phyloP scores from a whole-genome alignment of 306 rosid genomes.

The barrel medic (Medicago truncatula) region MtrunA17r5.0-ANR NC_053042.1:51511001-51511500 shows the following conservation, averaged over 20 bases:
- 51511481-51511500: conserved; percentile 41
- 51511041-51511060: not conserved
- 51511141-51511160: conserved; percentile 48
- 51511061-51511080: conserved; percentile 29
- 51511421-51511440: conserved; percentile 70
- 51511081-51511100: conserved; percentile 34
- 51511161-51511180: conserved; percentile 46
- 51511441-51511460: conserved; percentile 50
- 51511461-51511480: conserved; percentile 47
- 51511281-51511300: conserved; percentile 27
- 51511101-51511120: conserved; percentile 54
- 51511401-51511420: conserved; percentile 53
- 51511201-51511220: conserved; percentile 40
- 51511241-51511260: conserved; percentile 10
- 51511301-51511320: conserved; percentile 55
- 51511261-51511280: not conserved
- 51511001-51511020: not conserved
- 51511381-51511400: conserved; percentile 55
- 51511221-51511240: conserved; percentile 24
- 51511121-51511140: conserved; percentile 38
- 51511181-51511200: conserved; percentile 46
- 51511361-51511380: conserved; percentile 73
- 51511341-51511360: conserved; percentile 62
- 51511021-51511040: conserved; percentile 1
- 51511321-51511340: conserved; percentile 64